phyloP scores from a whole-genome alignment of 2,329 filamentous ascomycete genomes.

The Dactylonectria estremocensis region DNA sequence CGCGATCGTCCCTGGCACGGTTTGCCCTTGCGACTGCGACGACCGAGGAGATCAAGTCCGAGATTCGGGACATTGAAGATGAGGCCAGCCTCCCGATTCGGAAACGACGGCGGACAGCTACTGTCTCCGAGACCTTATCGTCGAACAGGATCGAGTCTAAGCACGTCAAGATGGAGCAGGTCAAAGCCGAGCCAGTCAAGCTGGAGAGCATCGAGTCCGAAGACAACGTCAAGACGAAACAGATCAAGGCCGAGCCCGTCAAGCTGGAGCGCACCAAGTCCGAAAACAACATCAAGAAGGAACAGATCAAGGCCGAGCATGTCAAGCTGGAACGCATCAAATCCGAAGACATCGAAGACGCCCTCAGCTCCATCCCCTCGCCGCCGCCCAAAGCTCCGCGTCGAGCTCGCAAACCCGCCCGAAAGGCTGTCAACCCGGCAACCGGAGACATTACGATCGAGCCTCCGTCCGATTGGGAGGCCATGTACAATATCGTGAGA shows the following conservation, averaged over 20 bases:
- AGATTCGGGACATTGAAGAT: conserved; percentile 72
- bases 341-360: conserved; percentile 55
- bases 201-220: too few species aligned
- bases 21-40: conserved; percentile 57
- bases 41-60: conserved; percentile 41
- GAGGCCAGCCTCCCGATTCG: conserved; percentile 52
- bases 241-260: conserved; percentile 60
- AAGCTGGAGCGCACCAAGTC: conserved; percentile 63
- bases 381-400: conserved; percentile 46
- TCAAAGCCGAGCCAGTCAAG: too few species aligned
- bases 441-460: conserved; percentile 58
- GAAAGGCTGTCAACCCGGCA: conserved; percentile 58
- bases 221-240: conserved; percentile 58
- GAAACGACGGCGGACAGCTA: conserved; percentile 50
- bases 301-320: conserved; percentile 61
- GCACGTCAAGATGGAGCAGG: conserved; percentile 58
- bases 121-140: conserved; percentile 32
- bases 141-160: conserved; percentile 58
- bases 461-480: conserved; percentile 87
- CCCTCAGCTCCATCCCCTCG: conserved; percentile 43
- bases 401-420: conserved; percentile 63
- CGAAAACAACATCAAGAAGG: conserved; percentile 59
- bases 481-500: conserved; percentile 83
- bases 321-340: conserved; percentile 63
- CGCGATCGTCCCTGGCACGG: conserved; percentile 65